Evolutionary conservation across 2,329 filamentous ascomycete genomes (phyloP).

Genomic region (Lanzia echinophila): DNA sequence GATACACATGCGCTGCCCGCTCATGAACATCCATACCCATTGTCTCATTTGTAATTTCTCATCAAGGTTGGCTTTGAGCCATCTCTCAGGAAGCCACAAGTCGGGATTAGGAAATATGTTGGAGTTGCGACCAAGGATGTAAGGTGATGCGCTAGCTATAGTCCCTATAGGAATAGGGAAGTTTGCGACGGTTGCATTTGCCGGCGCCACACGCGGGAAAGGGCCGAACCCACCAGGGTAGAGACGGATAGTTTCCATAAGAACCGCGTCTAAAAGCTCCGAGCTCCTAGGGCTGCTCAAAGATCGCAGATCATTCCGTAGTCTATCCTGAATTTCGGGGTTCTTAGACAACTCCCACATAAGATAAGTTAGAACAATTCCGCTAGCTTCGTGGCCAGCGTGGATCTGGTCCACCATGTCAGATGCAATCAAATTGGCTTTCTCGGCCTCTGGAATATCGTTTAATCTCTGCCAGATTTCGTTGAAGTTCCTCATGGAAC

Average conservation of each 20-base stretch:
- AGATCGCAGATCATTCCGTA: conserved; percentile 17
- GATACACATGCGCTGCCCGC: conserved; percentile 58
- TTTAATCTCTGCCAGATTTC: neutral
- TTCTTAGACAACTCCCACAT: conserved; percentile 47
- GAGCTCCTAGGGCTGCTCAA: neutral
- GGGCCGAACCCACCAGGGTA: conserved; percentile 47
- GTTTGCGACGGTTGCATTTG: conserved; percentile 17
- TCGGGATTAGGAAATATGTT: conserved; percentile 41
- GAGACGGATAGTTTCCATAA: conserved; percentile 49
- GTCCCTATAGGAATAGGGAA: conserved; percentile 11
- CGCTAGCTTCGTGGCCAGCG: conserved; percentile 70
- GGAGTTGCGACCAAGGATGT: neutral
- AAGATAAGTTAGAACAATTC: conserved; percentile 57
- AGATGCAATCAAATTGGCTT: conserved; percentile 44
- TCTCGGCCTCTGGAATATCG: neutral
- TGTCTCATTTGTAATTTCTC: conserved; percentile 37
- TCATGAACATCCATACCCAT: conserved; percentile 60
- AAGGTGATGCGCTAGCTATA: conserved; percentile 16
- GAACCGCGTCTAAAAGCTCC: conserved; percentile 45
- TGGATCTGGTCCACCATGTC: conserved; percentile 70
- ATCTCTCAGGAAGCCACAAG: conserved; percentile 38
- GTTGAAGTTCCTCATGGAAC: neutral
- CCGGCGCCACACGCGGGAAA: conserved; percentile 35
- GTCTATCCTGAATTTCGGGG: conserved; percentile 23
- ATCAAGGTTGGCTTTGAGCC: conserved; percentile 37